These are phyloP conservation scores for Cardamine resedifolia DNA, from an alignment of 345 rosid species.

Conservation along the genomic window DNA sequence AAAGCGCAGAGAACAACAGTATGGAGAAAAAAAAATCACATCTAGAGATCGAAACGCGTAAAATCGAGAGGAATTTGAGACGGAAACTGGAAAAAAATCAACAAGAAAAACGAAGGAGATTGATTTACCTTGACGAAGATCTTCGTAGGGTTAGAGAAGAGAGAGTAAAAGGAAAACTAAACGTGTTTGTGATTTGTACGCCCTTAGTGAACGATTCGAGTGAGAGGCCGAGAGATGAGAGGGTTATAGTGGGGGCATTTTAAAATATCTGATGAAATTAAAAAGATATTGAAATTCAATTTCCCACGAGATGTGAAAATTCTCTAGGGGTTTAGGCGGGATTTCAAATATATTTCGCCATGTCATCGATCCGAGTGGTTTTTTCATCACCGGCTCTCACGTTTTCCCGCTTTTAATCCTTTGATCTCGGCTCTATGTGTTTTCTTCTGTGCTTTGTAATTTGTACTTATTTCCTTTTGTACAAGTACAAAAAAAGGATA, in stretches of 20 bases:
- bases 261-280: constrained; percentile 22
- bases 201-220: constrained; percentile 32
- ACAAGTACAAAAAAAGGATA: not conserved
- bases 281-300: constrained; percentile 55
- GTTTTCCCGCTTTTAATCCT: constrained; percentile 36
- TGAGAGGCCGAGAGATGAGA: constrained; percentile 25
- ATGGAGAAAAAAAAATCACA: not conserved
- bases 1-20: not conserved
- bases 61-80: not conserved
- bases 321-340: constrained; percentile 78
- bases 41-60: not conserved
- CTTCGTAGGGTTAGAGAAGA: constrained; percentile 14
- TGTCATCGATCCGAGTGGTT: constrained; percentile 63
- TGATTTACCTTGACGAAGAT: constrained; percentile 12
- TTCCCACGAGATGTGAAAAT: constrained; percentile 56
- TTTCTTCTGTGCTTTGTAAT: constrained; percentile 49
- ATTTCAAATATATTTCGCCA: constrained; percentile 59
- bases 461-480: not conserved
- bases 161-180: not conserved
- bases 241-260: constrained; percentile 28
- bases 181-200: constrained; percentile 30
- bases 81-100: constrained; percentile 6
- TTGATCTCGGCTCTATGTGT: constrained; percentile 37
- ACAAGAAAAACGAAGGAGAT: constrained; percentile 20
- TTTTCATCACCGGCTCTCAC: constrained; percentile 29